These are phyloP conservation scores for Maudiozyma serrabonitensis DNA, from an alignment of 805 yeast species.

Conservation along the genomic window DNA sequence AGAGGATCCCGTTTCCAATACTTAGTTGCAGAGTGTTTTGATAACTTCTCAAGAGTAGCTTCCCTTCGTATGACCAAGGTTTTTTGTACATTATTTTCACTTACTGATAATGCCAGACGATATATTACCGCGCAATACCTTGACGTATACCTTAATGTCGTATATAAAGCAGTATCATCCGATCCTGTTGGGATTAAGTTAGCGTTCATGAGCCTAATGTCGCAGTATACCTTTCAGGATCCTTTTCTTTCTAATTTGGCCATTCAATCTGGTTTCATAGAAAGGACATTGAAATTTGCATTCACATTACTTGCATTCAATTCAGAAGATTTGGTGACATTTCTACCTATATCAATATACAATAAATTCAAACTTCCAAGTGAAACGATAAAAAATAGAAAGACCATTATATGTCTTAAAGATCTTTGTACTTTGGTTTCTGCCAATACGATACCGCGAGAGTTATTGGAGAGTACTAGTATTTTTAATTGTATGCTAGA, in stretches of 20 bases:
- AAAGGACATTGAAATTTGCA: constrained; percentile 21
- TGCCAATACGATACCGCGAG: constrained; percentile 48
- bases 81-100: constrained; percentile 16
- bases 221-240: constrained; percentile 26
- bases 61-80: constrained; percentile 15
- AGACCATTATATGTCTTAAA: constrained; percentile 24
- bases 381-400: constrained; percentile 23
- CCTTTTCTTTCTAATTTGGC: constrained; percentile 23
- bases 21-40: constrained; percentile 21
- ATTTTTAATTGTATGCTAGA: constrained; percentile 15
- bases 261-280: constrained; percentile 21
- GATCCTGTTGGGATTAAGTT: constrained; percentile 17
- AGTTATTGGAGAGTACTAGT: constrained; percentile 19
- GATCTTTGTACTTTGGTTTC: constrained; percentile 67
- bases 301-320: constrained; percentile 24
- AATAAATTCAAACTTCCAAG: constrained; percentile 20
- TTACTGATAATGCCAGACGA: constrained; percentile 42
- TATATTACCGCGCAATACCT: constrained; percentile 55
- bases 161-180: constrained; percentile 21
- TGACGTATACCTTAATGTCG: constrained; percentile 60
- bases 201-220: constrained; percentile 19
- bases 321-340: constrained; percentile 16
- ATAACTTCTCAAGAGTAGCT: constrained; percentile 13
- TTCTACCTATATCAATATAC: constrained; percentile 19
- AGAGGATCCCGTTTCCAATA: constrained; percentile 36